phyloP scores from a whole-genome alignment of 2,329 filamentous ascomycete genomes.

The Raffaelea arxii region DNA sequence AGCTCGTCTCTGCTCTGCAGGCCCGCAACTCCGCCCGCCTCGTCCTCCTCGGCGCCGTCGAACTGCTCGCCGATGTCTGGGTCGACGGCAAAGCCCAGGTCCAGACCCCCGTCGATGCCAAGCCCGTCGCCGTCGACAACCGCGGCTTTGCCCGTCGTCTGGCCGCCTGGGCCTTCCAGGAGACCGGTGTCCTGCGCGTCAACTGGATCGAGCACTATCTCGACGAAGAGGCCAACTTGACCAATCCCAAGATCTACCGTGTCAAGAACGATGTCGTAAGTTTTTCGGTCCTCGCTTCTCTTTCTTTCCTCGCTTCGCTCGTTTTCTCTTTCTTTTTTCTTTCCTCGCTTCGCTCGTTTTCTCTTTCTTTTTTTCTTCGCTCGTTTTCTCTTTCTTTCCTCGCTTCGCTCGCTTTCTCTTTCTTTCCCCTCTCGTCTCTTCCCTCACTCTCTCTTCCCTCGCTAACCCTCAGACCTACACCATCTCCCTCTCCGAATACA shows the following conservation, averaged over 20 bases:
- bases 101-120: constrained; percentile 26
- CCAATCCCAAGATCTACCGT: constrained; percentile 83
- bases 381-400: constrained; percentile 1
- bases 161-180: constrained; percentile 93
- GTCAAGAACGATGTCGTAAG: constrained; percentile 94
- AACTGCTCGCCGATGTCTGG: constrained; percentile 83
- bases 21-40: constrained; percentile 89
- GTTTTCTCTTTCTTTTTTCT: background rate
- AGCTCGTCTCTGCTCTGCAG: constrained; percentile 77
- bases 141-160: constrained; percentile 76
- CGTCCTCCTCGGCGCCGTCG: constrained; percentile 73
- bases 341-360: too few relatives aligned
- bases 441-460: background rate
- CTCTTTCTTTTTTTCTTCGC: too few relatives aligned
- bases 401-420: background rate
- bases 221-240: constrained; percentile 44
- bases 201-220: constrained; percentile 73
- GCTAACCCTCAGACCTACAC: constrained; percentile 55
- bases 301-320: background rate
- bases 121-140: constrained; percentile 60
- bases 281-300: constrained; percentile 19
- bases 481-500: constrained; percentile 83
- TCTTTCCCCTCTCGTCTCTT: background rate
- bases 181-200: constrained; percentile 80
- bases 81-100: constrained; percentile 71